Evolutionary conservation across 2,329 filamentous ascomycete species (phyloP).

Genomic region (Trematosphaeria pertusa): DNA sequence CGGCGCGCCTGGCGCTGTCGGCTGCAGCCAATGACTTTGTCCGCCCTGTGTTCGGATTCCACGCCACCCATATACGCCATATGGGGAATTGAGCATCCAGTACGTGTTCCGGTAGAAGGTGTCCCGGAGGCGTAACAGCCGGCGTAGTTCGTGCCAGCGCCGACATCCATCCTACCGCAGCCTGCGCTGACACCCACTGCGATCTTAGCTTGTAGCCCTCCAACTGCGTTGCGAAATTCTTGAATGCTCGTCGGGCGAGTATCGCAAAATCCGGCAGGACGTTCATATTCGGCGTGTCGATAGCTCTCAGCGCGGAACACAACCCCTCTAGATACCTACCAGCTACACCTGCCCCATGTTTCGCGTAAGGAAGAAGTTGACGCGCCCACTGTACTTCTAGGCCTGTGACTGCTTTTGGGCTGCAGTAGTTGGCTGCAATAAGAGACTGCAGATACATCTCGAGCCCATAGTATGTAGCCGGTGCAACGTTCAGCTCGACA

Average conservation of each 20-base stretch:
- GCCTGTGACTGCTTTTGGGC: constrained; percentile 28
- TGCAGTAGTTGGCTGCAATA: constrained; percentile 35
- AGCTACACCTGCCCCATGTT: constrained; percentile 28
- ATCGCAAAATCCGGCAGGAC: constrained; percentile 30
- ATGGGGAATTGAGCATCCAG: constrained; percentile 32
- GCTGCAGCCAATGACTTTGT: constrained; percentile 21
- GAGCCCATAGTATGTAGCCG: constrained; percentile 37
- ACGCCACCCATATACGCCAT: constrained; percentile 41
- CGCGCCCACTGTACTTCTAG: constrained; percentile 38
- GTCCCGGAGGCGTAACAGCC: constrained; percentile 12
- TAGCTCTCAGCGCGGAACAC: constrained; percentile 21
- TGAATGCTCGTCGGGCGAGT: constrained; percentile 26
- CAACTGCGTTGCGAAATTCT: constrained; percentile 29
- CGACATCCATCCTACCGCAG: constrained; percentile 31
- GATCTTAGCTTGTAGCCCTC: constrained; percentile 33
- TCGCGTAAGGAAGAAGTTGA: constrained; percentile 31
- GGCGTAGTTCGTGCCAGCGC: constrained; percentile 16
- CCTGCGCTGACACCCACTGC: constrained; percentile 31
- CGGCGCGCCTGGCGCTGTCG: constrained; percentile 16
- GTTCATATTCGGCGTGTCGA: constrained; percentile 21
- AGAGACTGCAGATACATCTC: constrained; percentile 36
- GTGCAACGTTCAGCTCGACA: constrained; percentile 32
- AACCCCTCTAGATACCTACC: constrained; percentile 33
- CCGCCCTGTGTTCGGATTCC: constrained; percentile 32
- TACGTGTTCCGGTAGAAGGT: constrained; percentile 26